Base-by-base conservation (phyloP, 225 moss, liverwort and hornwort genomes). In the Antitrichia curtipendula region DNA sequence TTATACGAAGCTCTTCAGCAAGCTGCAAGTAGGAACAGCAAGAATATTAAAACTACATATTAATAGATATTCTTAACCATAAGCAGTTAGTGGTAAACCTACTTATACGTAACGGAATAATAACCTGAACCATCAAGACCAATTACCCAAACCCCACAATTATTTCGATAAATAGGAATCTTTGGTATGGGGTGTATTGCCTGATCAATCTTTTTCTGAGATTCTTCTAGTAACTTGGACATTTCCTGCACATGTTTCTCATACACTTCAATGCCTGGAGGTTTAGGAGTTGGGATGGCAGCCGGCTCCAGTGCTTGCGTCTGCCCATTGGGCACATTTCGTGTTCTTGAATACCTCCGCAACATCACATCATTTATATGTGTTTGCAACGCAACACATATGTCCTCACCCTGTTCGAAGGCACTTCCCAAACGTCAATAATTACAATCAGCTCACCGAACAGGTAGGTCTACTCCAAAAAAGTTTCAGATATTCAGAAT, bases 321-420 rank as follows among this genome's bases (percentile, higher is more conserved):
- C 88, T 93, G 95, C 80, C 95, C 96, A 90, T 95, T 96, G 61
- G 96, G 87, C 73, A 96, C 94, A 87, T 95, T 96, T 56, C 98
- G 96, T 62, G 98, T 96, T 91, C 96, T 96, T 85, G 98, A 96
- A 90, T 98, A 98, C 70, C 98, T 95, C 89, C 96, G 95, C 91
- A 96, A 90, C 98, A 98, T 98, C 54, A 98, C 98, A 90, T 98
- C 98, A 91, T 98, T 98, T 78, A 98, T 98, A 73, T 98, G 98
- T 87, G 98, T 98, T 93, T 98, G 98, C 89, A 98, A 85, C 40
- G 98, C 98, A 41, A 98, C 96, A 93, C 98, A 98, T 86, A 98
- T 98, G 72, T 98, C 98, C 91, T 98, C 98, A 87, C 98, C 98
- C 98, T 98, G 93, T 71, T 81, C 53, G n/a, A 87, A 87, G 65